Percentiles rank a stretch among this genome's conserved stretches.
These are phyloP conservation scores for Cyclotella sp. DNA, from an alignment of 108 stramenopile genomes.

Conservation along the genomic window DNA sequence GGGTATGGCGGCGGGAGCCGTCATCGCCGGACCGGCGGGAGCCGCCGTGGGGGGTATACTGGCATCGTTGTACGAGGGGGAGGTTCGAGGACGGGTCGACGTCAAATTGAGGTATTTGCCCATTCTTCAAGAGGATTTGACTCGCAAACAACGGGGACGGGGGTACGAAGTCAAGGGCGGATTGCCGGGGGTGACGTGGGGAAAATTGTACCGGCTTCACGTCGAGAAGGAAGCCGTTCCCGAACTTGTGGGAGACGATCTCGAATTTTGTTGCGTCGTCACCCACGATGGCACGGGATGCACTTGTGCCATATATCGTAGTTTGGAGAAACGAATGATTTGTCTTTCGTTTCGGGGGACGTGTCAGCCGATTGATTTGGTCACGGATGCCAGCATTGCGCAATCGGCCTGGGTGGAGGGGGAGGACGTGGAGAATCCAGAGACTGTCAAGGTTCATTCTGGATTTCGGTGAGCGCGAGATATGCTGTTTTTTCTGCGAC, in stretches of 20 bases:
- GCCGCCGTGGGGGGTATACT: constrained; percentile 81
- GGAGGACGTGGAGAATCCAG: constrained; percentile 61
- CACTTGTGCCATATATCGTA: constrained; percentile 75
- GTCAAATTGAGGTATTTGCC: constrained; percentile 72
- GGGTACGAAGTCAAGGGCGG: constrained; percentile 73
- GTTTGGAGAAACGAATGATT: constrained; percentile 65
- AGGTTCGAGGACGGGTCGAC: constrained; percentile 67
- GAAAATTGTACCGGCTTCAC: constrained; percentile 63
- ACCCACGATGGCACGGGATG: constrained; percentile 82
- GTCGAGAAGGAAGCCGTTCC: neutral
- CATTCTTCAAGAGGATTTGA: constrained; percentile 54
- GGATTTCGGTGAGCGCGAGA: constrained; percentile 60
- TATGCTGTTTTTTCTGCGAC: neutral
- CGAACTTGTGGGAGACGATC: constrained; percentile 46
- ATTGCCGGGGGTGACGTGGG: constrained; percentile 83
- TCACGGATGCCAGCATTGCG: constrained; percentile 81
- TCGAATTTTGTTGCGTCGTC: constrained; percentile 86
- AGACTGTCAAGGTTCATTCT: constrained; percentile 71
- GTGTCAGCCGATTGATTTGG: constrained; percentile 75
- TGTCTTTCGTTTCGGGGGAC: constrained; percentile 86
- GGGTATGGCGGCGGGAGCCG: constrained; percentile 77
- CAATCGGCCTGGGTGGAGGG: constrained; percentile 85
- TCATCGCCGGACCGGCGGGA: constrained; percentile 82
- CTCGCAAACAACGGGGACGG: constrained; percentile 13
- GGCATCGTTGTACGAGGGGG: constrained; percentile 79